A percentile compares a stretch with the other conserved stretches of the same genome.
phyloP scores from a whole-genome alignment of 2,329 filamentous ascomycete genomes.

The Byssochlamys sp. region DNA sequence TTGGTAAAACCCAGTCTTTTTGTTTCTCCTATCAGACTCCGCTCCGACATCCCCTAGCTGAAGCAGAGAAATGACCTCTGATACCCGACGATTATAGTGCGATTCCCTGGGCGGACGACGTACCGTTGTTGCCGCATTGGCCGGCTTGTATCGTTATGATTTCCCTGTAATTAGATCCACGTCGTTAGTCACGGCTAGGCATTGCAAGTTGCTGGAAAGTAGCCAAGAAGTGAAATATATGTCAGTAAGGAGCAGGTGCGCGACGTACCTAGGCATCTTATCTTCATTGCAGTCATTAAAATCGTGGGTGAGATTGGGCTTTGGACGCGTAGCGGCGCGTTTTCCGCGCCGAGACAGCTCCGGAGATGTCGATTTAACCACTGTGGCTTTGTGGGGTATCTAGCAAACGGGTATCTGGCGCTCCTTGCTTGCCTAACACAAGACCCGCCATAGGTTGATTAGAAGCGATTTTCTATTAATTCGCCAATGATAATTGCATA shows the following conservation, averaged over 20 bases:
- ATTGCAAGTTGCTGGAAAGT: neutral
- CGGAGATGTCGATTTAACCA: neutral
- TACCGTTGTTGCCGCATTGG: constrained; percentile 98
- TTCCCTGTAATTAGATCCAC: constrained; percentile 52
- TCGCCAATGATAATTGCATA: too few relatives aligned
- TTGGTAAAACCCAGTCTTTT: too few relatives aligned
- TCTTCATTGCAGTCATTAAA: constrained; percentile 13
- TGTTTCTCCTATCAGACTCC: constrained; percentile 3
- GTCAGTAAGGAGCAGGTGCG: neutral
- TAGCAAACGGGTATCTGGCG: neutral
- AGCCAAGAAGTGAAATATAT: neutral
- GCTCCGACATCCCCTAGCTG: constrained; percentile 4
- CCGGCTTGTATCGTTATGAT: constrained; percentile 98
- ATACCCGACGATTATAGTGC: constrained; percentile 7
- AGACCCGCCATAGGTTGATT: neutral
- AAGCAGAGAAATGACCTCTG: neutral
- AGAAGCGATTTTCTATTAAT: too few relatives aligned
- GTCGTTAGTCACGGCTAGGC: neutral
- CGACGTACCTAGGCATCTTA: constrained; percentile 31
- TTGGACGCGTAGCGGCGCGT: constrained; percentile 24
- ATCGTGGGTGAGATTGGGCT: constrained; percentile 16
- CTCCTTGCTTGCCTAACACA: neutral
- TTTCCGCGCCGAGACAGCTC: constrained; percentile 17
- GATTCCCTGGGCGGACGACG: constrained; percentile 35
- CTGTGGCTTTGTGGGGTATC: neutral